phyloP scores from a whole-genome alignment of 2,329 filamentous ascomycete species.

The Cryphonectria japonica region DNA sequence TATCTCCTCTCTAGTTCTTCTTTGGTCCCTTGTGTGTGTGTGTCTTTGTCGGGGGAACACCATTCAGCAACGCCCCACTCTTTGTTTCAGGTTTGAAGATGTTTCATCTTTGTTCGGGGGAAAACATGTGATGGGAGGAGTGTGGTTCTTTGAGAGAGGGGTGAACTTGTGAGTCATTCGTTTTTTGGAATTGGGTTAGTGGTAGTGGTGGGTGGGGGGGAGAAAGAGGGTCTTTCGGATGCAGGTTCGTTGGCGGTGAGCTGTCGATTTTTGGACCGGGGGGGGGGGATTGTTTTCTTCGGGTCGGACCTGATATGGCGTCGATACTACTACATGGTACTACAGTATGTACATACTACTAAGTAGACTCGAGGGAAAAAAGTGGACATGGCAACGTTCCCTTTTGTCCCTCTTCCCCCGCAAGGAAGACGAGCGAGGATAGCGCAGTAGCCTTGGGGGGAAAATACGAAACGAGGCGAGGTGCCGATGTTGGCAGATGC shows the following conservation, averaged over 20 bases:
- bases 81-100: constrained; percentile 15
- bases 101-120: constrained; percentile 9
- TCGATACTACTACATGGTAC: not conserved
- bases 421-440: not conserved
- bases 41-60: not conserved
- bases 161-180: constrained; percentile 5
- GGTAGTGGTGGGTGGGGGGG: not conserved
- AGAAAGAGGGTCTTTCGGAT: not conserved
- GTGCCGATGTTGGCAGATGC: not conserved
- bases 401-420: not conserved
- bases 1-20: not conserved
- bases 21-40: not conserved
- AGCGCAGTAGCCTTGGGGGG: not conserved
- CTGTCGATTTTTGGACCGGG: not conserved
- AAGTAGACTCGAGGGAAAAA: constrained; percentile 11
- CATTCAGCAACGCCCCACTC: not conserved
- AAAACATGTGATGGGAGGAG: not conserved
- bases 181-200: not conserved
- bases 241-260: constrained; percentile 18
- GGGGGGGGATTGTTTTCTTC: no score
- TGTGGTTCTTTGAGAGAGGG: not conserved
- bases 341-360: not conserved
- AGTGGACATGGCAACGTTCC: constrained; percentile 16
- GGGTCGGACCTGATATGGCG: not conserved
- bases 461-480: not conserved